Evolutionary conservation across 306 rosid genomes (phyloP).

Genomic region (Citrullus mucosospermus): DNA sequence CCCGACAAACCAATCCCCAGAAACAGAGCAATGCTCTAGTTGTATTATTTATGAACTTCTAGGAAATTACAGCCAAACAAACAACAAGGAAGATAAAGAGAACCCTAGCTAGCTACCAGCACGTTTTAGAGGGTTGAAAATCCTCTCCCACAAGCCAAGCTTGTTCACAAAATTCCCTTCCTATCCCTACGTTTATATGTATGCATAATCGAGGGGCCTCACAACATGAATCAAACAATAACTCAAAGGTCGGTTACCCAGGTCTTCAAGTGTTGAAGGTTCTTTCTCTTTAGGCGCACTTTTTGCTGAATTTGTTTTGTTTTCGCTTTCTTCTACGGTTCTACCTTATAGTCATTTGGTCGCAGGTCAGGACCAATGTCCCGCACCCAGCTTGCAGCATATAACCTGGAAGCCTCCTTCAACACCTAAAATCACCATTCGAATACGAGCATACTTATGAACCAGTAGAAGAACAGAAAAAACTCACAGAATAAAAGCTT

Average conservation of each 20-base stretch:
- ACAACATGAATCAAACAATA: not conserved
- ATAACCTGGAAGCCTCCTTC: constrained; percentile 73
- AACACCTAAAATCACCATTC: constrained; percentile 34
- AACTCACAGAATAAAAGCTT: not conserved
- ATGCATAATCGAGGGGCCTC: no score
- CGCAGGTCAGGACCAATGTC: constrained; percentile 92
- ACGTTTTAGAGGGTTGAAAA: no score
- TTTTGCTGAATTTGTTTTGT: constrained; percentile 24
- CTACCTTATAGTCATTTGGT: constrained; percentile 55
- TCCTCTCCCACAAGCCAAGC: no score
- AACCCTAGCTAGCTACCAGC: no score
- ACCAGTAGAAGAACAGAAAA: not conserved
- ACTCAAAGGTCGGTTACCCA: constrained; percentile 33
- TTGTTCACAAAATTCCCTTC: no score
- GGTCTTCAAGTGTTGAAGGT: constrained; percentile 76
- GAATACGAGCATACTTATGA: not conserved
- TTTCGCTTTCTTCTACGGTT: constrained; percentile 20
- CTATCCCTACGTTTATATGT: no score
- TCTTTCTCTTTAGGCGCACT: constrained; percentile 34
- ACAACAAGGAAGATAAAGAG: no score
- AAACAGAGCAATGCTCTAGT: no score
- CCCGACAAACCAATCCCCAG: no score
- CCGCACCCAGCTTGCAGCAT: constrained; percentile 83
- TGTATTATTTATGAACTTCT: no score
- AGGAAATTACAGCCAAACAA: no score